Base-by-base conservation (phyloP, 2,329 filamentous ascomycete genomes). In the Fusarium lyarnte region DNA sequence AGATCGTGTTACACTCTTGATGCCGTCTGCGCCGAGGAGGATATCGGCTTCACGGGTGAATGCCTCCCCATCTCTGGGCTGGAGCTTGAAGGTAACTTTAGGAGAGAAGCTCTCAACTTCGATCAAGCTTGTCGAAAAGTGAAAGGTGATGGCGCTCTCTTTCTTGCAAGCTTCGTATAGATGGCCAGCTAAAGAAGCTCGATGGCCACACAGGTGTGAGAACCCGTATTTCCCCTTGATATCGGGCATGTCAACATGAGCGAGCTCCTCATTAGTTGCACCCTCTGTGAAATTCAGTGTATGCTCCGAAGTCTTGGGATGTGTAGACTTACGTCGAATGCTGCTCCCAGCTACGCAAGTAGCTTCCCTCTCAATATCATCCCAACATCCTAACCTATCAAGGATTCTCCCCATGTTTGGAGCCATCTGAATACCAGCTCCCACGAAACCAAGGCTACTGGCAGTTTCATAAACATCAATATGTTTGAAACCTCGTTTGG, bases 331-430 rank as follows among this genome's bases (percentile, higher is more conserved):
- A 75, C 76, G 78, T 74, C 79, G 75, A 36, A 80, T 76, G 14
- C 78, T 81, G 29, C 76, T 78, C 19, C 74, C 70, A 23, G 78
- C 69, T 4, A 79, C 74, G n/a, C 74, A 68, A 5, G 75, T 76
- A 33, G 73, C 61, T 23, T 77, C 72, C 14, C 27, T 60, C 45
- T 78, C 73, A 69, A 96, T 93, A 21, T 87, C 85, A 23, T 87
- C 82, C 93, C 93, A 95, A 65, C 92, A 92, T 14, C 91, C 93
- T 42, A 95, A 83, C 19, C 87, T 84, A 77, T 94, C 91, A 17
- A 96, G 86, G 13, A 96, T 92, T 5, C 92, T 88, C 7, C 91
- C 90, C 87, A 95, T 92, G 74, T 96, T 97, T 1, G 93, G 93
- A 1, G 93, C 92, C 64, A 95, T 86, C 79, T 97, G 94, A 73